Conservation (phyloP, 1,284 basidiomycete genomes). For the Ceratobasidium sp. region DNA sequence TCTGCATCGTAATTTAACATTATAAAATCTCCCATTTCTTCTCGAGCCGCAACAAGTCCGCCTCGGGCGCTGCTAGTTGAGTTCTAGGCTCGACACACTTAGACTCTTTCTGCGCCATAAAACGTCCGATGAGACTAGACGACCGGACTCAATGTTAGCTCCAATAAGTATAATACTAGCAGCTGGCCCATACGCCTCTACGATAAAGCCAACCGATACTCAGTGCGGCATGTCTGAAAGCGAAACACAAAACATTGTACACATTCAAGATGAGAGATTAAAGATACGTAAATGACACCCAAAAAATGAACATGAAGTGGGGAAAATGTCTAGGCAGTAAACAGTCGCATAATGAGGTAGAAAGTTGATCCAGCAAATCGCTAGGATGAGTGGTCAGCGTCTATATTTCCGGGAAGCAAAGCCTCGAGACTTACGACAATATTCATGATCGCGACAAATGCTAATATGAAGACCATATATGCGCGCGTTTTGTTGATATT, state of each 20-base stretch:
- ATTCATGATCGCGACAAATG: conserved; percentile 82
- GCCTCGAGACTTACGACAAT: conserved; percentile 60
- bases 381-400: conserved; percentile 58
- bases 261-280: not conserved
- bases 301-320: conserved; percentile 1
- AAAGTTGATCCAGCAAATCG: conserved; percentile 74
- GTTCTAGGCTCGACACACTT: too few species aligned
- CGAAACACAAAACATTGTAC: not conserved
- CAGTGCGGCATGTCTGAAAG: not conserved
- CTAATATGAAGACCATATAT: conserved; percentile 84
- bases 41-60: too few species aligned
- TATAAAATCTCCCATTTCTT: too few species aligned
- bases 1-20: too few species aligned
- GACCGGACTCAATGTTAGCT: too few species aligned
- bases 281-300: conserved; percentile 4
- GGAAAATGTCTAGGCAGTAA: conserved; percentile 58
- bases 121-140: too few species aligned
- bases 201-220: too few species aligned
- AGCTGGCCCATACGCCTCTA: too few species aligned
- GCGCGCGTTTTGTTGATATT: conserved; percentile 71
- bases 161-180: too few species aligned
- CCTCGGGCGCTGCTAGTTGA: too few species aligned
- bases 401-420: conserved; percentile 49
- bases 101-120: too few species aligned
- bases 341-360: conserved; percentile 72